A percentile compares a stretch with the other conserved stretches of the same genome.
These are phyloP conservation scores for Fusarium abutilonis DNA, from an alignment of 2,329 filamentous ascomycete genomes.

Conservation along the genomic window DNA sequence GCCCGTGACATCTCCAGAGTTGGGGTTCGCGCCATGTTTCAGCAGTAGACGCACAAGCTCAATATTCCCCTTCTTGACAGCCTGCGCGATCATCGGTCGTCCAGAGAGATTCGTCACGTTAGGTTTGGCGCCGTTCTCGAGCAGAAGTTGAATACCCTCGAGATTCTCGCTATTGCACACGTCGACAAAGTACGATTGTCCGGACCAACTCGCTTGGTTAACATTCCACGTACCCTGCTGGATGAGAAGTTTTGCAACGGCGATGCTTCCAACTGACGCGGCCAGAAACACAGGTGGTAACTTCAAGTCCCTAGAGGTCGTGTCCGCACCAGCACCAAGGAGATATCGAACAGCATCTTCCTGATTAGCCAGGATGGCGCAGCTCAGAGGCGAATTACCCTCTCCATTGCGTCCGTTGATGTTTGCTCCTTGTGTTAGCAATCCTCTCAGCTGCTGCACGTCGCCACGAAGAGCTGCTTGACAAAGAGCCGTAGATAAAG, in stretches of 20 bases:
- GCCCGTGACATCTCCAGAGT: constrained; percentile 46
- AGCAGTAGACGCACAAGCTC: constrained; percentile 47
- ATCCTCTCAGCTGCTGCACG: constrained; percentile 47
- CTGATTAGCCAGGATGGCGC: constrained; percentile 49
- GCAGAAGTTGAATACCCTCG: constrained; percentile 45
- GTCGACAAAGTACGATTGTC: constrained; percentile 47
- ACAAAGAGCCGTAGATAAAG: constrained; percentile 51
- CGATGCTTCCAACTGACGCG: constrained; percentile 44
- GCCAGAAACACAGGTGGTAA: constrained; percentile 51
- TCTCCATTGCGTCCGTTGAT: constrained; percentile 52
- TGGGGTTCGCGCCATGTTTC: constrained; percentile 50
- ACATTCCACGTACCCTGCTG: constrained; percentile 45
- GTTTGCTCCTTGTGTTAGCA: constrained; percentile 50
- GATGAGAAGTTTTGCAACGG: constrained; percentile 45
- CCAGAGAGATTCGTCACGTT: constrained; percentile 43
- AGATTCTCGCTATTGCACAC: constrained; percentile 43
- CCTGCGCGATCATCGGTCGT: constrained; percentile 44
- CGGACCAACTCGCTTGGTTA: constrained; percentile 45
- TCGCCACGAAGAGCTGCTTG: constrained; percentile 49
- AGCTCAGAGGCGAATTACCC: constrained; percentile 49
- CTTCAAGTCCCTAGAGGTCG: constrained; percentile 36
- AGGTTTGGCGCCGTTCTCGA: constrained; percentile 47
- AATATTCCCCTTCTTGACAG: constrained; percentile 42
- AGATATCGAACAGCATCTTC: constrained; percentile 48
- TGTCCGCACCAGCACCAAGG: constrained; percentile 47